Percentiles rank a stretch among this genome's conserved stretches.
Conservation (phyloP, 305 asterid species). For the Solanum hybrid region DNA sequence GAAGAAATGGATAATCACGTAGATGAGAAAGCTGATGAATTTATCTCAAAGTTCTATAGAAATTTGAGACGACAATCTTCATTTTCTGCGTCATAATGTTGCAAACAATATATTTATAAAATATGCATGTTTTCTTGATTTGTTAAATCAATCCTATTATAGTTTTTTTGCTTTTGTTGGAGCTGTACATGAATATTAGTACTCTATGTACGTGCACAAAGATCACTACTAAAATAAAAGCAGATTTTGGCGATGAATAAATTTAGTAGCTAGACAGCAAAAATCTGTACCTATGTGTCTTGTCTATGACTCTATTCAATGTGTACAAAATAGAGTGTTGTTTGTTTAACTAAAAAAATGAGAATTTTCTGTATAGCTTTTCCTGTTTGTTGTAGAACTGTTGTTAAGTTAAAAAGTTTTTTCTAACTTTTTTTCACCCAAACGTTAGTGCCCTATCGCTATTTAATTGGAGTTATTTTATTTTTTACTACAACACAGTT, state of each 20-base stretch:
- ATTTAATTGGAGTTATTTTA: no score
- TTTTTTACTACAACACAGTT: no score
- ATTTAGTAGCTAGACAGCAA: no score
- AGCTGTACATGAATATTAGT: neutral
- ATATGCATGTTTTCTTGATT: neutral
- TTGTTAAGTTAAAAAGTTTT: no score
- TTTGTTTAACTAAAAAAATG: no score
- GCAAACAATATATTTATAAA: neutral
- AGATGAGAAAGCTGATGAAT: slow-evolving; percentile 27
- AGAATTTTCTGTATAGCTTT: no score
- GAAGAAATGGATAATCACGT: slow-evolving; percentile 13
- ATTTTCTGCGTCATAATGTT: neutral
- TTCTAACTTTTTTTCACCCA: no score
- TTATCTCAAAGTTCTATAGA: slow-evolving; percentile 21
- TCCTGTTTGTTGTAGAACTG: no score
- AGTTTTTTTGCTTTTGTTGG: neutral
- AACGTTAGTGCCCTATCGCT: no score
- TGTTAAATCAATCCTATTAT: neutral
- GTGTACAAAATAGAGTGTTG: no score
- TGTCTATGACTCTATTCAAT: neutral
- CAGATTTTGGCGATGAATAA: neutral
- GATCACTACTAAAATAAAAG: neutral
- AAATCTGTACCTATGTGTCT: neutral
- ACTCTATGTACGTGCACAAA: neutral
- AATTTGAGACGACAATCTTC: neutral